phyloP scores from a whole-genome alignment of 345 rosid species.

The Syzygium aqueum region DNA sequence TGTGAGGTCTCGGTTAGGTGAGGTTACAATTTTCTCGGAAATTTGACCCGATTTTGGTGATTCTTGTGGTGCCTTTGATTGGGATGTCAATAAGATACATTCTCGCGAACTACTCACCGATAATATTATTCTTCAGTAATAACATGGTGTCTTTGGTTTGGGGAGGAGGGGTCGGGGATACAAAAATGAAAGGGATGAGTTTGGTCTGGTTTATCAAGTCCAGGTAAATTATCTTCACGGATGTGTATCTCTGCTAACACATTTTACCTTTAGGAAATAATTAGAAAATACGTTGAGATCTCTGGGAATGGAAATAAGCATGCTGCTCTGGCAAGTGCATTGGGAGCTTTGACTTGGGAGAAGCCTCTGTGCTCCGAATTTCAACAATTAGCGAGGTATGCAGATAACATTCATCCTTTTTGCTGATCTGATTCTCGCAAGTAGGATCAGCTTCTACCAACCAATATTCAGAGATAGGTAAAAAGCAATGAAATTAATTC shows the following conservation, averaged over 20 bases:
- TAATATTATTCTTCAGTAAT: not conserved
- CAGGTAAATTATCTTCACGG: not conserved
- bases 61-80: not conserved
- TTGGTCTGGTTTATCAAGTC: not conserved
- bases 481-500: not conserved
- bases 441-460: not conserved
- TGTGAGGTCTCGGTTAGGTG: not conserved
- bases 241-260: not conserved
- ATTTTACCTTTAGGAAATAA: conserved; percentile 54
- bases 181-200: too few species aligned
- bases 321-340: conserved; percentile 72
- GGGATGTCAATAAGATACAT: not conserved
- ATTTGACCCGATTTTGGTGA: not conserved
- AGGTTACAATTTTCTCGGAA: not conserved
- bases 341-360: conserved; percentile 78
- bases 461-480: not conserved
- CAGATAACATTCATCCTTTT: not conserved
- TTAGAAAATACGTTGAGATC: conserved; percentile 42
- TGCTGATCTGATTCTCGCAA: not conserved
- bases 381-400: conserved; percentile 71
- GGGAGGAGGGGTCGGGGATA: too few species aligned
- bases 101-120: not conserved
- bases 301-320: conserved; percentile 56
- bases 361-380: conserved; percentile 68
- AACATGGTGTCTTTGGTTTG: not conserved